Percentiles rank a stretch among this genome's conserved stretches.
Evolutionary conservation across 2,329 filamentous ascomycete species (phyloP).

Genomic region (Colletotrichum cordylinicola): DNA sequence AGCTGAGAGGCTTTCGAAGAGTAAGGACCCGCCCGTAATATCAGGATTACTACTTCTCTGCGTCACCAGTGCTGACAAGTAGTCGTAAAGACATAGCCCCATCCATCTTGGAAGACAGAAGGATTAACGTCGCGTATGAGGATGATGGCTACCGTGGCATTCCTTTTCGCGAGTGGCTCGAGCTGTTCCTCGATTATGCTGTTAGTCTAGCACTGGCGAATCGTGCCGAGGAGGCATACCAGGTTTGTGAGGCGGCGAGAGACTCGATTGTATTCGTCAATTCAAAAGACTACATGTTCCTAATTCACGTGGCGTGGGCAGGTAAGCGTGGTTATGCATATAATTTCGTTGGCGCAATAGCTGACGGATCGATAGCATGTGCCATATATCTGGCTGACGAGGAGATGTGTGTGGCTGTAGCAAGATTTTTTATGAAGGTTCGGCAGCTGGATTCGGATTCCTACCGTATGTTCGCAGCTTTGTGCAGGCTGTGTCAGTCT

Average conservation of each 20-base stretch:
- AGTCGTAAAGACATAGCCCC: slow-evolving; percentile 35
- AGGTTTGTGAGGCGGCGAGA: slow-evolving; percentile 77
- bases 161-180: slow-evolving; percentile 83
- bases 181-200: slow-evolving; percentile 88
- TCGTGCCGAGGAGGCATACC: slow-evolving; percentile 76
- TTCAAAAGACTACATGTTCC: slow-evolving; percentile 68
- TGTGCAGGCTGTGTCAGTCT: slow-evolving; percentile 79
- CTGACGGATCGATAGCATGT: slow-evolving; percentile 63
- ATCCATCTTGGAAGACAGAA: slow-evolving; percentile 12
- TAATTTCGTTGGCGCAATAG: not conserved
- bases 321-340: slow-evolving; percentile 43
- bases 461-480: slow-evolving; percentile 80
- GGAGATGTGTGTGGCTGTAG: slow-evolving; percentile 73
- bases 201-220: slow-evolving; percentile 74
- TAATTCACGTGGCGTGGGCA: slow-evolving; percentile 80
- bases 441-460: slow-evolving; percentile 81
- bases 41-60: not conserved
- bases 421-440: slow-evolving; percentile 84
- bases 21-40: slow-evolving; percentile 44
- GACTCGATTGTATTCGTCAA: slow-evolving; percentile 85
- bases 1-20: slow-evolving; percentile 59
- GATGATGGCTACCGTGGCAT: slow-evolving; percentile 73
- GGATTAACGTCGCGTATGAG: slow-evolving; percentile 36
- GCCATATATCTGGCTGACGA: slow-evolving; percentile 83
- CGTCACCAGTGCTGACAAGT: not conserved